Conservation (phyloP, 805 yeast species). For the Myxozyma geophila region DNA sequence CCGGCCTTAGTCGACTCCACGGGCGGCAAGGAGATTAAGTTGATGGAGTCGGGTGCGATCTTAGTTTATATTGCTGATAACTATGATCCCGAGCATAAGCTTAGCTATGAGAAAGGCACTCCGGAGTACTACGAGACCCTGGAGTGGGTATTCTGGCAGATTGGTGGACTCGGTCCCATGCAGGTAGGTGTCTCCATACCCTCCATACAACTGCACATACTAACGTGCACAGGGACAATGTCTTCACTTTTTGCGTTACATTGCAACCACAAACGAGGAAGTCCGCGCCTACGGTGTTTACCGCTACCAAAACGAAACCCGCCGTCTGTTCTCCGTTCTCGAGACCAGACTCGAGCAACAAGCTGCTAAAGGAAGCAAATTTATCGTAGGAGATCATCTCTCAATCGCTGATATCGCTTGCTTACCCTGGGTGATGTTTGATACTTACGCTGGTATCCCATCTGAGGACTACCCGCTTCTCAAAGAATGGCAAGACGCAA, state of each 20-base stretch:
- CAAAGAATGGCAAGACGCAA: conserved; percentile 85
- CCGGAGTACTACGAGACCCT: conserved; percentile 50
- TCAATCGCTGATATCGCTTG: conserved; percentile 53
- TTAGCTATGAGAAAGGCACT: conserved; percentile 47
- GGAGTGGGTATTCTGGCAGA: conserved; percentile 30
- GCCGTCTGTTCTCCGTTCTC: conserved; percentile 58
- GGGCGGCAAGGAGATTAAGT: conserved; percentile 50
- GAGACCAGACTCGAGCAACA: conserved; percentile 52
- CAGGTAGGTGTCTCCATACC: conserved; percentile 53
- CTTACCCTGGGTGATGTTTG: conserved; percentile 25
- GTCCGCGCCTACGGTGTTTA: conserved; percentile 59
- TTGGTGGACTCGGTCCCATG: conserved; percentile 44
- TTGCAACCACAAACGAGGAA: conserved; percentile 47
- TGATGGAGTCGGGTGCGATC: conserved; percentile 68
- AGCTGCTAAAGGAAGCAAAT: conserved; percentile 52
- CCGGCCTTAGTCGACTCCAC: conserved; percentile 55
- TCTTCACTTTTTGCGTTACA: conserved; percentile 52
- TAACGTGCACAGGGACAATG: conserved; percentile 59
- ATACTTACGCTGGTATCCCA: conserved; percentile 24
- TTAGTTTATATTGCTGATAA: conserved; percentile 62
- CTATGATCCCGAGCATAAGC: conserved; percentile 60
- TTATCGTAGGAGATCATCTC: conserved; percentile 63
- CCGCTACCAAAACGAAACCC: conserved; percentile 57
- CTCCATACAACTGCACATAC: neutral
- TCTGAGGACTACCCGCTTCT: conserved; percentile 58